phyloP scores from a whole-genome alignment of 306 rosid species.

The Datisca glomerata region DNA sequence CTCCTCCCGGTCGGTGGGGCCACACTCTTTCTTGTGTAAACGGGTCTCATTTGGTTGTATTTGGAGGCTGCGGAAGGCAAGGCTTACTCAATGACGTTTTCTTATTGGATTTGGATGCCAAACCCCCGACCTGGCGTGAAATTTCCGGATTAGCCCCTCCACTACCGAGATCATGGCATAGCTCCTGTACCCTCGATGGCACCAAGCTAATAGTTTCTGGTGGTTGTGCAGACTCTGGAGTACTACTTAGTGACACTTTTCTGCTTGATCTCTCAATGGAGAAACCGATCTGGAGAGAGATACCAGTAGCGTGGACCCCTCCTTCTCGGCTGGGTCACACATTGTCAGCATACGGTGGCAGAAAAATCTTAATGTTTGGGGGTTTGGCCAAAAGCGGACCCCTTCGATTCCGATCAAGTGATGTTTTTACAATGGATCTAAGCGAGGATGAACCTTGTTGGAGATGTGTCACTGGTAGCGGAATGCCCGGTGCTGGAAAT shows the following conservation, averaged over 20 bases:
- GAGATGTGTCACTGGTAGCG: conserved; percentile 95
- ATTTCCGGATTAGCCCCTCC: conserved; percentile 99
- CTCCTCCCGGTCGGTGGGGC: conserved; percentile 99
- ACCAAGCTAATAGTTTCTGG: conserved; percentile 98
- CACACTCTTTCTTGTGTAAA: conserved; percentile 96
- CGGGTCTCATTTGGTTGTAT: conserved; percentile 89
- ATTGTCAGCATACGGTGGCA: conserved; percentile 90
- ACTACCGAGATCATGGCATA: conserved; percentile 98
- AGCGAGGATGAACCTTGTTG: conserved; percentile 97
- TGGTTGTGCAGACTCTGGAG: conserved; percentile 99
- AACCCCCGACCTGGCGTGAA: conserved; percentile 98
- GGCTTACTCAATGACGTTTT: conserved; percentile 98
- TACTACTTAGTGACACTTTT: conserved; percentile 89
- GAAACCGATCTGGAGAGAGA: conserved; percentile 94
- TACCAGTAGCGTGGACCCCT: conserved; percentile 95
- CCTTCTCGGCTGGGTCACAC: conserved; percentile 98
- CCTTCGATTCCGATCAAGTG: conserved; percentile 87
- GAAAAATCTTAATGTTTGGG: conserved; percentile 97
- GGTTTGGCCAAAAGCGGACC: conserved; percentile 99
- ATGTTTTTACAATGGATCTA: conserved; percentile 90
- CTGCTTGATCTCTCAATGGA: conserved; percentile 98
- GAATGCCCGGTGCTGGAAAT: conserved; percentile 97
- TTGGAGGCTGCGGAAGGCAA: conserved; percentile 98
- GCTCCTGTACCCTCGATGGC: conserved; percentile 97
- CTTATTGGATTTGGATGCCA: conserved; percentile 84